phyloP scores from a whole-genome alignment of 116 monocot species.

The Iris pallida region DNA sequence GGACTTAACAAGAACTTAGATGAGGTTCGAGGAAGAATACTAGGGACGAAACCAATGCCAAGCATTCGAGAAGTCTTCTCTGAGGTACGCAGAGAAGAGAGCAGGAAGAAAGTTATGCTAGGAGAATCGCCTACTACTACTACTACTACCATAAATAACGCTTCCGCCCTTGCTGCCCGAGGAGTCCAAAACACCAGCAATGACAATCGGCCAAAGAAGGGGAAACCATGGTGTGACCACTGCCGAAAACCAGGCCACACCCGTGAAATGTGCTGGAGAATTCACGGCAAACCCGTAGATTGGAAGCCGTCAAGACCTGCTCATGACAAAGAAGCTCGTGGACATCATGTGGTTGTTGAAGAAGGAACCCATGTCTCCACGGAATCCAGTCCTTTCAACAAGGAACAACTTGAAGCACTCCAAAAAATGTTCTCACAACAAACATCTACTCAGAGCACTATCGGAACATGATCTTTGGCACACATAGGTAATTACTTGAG shows the following conservation, averaged over 20 bases:
- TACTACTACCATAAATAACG: neutral
- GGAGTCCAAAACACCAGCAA: neutral
- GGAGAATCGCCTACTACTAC: neutral
- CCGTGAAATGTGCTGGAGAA: neutral
- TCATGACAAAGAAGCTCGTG: neutral
- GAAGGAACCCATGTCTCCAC: neutral
- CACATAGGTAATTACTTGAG: neutral
- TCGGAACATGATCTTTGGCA: neutral
- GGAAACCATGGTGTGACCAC: slow-evolving; percentile 2
- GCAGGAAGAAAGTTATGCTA: neutral
- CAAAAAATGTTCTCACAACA: neutral
- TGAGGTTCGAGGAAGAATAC: neutral
- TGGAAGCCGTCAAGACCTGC: neutral
- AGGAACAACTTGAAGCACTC: neutral
- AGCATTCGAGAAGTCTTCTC: neutral
- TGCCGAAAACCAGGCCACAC: neutral
- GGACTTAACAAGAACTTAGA: slow-evolving; percentile 5
- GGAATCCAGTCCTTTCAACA: neutral
- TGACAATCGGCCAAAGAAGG: neutral
- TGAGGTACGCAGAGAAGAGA: neutral
- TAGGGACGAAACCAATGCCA: neutral
- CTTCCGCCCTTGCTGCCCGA: neutral
- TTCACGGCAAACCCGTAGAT: neutral
- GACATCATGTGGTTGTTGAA: neutral
- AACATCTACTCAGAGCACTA: neutral